Evolutionary conservation across 495 filamentous ascomycete genomes (phyloP).

Genomic region (Penicillium subrubescens): DNA sequence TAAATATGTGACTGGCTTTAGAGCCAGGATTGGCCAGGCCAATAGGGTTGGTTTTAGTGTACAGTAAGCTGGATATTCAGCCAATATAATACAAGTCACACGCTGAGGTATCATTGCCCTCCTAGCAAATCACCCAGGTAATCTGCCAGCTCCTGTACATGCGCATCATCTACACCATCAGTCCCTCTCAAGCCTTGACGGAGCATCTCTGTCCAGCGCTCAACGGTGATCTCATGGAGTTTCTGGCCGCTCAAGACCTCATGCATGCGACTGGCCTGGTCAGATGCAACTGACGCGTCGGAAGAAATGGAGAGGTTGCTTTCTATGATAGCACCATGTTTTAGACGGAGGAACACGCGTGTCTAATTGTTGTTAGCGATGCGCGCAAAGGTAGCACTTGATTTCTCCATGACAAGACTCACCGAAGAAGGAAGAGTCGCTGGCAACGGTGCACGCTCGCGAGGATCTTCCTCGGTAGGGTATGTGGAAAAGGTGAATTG

Average conservation of each 20-base stretch:
- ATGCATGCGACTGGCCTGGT: conserved; percentile 41
- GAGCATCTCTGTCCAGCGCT: conserved; percentile 37
- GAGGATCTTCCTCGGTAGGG: conserved; percentile 54
- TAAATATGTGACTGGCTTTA: neutral
- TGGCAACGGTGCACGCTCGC: conserved; percentile 51
- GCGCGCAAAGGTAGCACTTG: neutral
- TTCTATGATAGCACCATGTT: conserved; percentile 48
- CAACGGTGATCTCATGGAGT: conserved; percentile 43
- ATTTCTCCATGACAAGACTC: conserved; percentile 9
- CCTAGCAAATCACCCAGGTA: conserved; percentile 25
- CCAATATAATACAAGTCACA: neutral
- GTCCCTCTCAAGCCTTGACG: conserved; percentile 19
- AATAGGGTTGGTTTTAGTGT: conserved; percentile 6
- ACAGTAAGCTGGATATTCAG: conserved; percentile 4
- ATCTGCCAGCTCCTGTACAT: conserved; percentile 21
- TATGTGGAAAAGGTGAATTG: conserved; percentile 74
- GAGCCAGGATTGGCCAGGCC: neutral
- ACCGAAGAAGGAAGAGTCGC: conserved; percentile 42
- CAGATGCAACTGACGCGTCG: conserved; percentile 33
- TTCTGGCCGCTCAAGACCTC: conserved; percentile 40
- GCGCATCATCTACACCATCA: conserved; percentile 15
- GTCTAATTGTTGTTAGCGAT: conserved; percentile 26
- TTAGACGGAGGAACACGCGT: conserved; percentile 43
- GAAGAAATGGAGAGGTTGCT: conserved; percentile 46
- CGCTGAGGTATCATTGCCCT: conserved; percentile 12